Conservation (phyloP, 2,329 filamentous ascomycete genomes). For the Chaetomium strumarium region DNA sequence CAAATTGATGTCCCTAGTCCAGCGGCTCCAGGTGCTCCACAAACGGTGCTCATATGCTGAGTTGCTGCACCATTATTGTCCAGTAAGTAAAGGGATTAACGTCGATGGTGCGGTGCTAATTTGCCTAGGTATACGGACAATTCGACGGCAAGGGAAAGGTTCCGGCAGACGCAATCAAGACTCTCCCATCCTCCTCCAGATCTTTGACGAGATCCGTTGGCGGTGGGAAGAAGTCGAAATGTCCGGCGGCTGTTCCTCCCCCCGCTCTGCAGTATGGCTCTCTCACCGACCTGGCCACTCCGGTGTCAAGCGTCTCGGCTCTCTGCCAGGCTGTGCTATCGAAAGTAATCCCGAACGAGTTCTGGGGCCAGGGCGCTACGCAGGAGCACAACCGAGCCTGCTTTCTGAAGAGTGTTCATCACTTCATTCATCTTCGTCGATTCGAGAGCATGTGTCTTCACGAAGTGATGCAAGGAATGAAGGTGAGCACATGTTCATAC, state of each 20-base stretch:
- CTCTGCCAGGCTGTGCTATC: slow-evolving; percentile 75
- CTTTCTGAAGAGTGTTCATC: slow-evolving; percentile 65
- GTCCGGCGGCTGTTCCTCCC: slow-evolving; percentile 14
- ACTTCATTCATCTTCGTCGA: slow-evolving; percentile 69
- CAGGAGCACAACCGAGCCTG: slow-evolving; percentile 53
- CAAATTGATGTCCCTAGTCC: slow-evolving; percentile 50
- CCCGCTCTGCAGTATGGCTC: slow-evolving; percentile 39
- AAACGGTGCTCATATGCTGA: slow-evolving; percentile 71
- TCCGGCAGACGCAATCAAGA: not conserved
- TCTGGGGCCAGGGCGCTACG: slow-evolving; percentile 61
- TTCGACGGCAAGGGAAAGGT: not conserved
- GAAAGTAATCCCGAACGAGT: slow-evolving; percentile 65
- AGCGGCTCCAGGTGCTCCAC: slow-evolving; percentile 65
- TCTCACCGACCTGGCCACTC: slow-evolving; percentile 63
- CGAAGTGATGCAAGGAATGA: slow-evolving; percentile 67
- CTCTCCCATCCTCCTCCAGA: not conserved
- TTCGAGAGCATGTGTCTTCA: slow-evolving; percentile 80
- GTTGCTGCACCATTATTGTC: slow-evolving; percentile 76
- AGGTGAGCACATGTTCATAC: slow-evolving; percentile 50
- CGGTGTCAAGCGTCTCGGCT: slow-evolving; percentile 65
- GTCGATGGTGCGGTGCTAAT: not conserved
- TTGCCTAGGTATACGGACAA: slow-evolving; percentile 3
- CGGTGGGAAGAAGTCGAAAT: slow-evolving; percentile 19
- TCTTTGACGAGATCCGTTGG: slow-evolving; percentile 1
- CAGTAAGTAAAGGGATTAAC: slow-evolving; percentile 35